A percentile compares a stretch with the other conserved stretches of the same genome.
phyloP scores from a whole-genome alignment of 106 monocot species.

The Cymbidium sinense region DNA sequence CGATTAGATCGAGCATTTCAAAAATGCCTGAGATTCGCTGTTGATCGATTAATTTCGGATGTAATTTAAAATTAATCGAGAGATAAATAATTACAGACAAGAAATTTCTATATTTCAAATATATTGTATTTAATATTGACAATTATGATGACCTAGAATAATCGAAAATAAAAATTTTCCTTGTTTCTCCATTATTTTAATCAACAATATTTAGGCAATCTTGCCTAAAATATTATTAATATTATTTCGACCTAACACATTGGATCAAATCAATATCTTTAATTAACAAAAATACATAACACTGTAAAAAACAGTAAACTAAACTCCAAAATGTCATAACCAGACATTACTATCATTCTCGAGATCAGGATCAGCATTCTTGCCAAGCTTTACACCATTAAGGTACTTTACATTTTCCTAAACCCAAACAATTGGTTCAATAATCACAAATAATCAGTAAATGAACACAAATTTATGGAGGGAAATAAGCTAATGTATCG shows the following conservation, averaged over 20 bases:
- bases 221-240: background rate
- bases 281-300: background rate
- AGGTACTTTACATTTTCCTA: conserved; percentile 94
- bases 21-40: no score
- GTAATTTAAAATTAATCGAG: no score
- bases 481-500: background rate
- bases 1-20: no score
- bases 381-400: no score
- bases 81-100: no score
- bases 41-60: no score
- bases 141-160: no score
- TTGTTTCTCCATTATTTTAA: no score
- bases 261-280: background rate
- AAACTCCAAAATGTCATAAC: background rate
- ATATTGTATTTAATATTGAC: no score
- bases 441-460: background rate
- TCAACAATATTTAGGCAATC: no score
- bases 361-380: conserved; percentile 80
- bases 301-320: background rate
- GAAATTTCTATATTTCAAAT: no score
- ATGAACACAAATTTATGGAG: background rate
- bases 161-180: no score
- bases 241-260: background rate
- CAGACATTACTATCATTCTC: conserved; percentile 53
- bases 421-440: background rate